Evolutionary conservation across 106 monocot species (phyloP), one percentile per base, ranked within the genome.

Genomic region (Acanthochlamys bracteata): DNA sequence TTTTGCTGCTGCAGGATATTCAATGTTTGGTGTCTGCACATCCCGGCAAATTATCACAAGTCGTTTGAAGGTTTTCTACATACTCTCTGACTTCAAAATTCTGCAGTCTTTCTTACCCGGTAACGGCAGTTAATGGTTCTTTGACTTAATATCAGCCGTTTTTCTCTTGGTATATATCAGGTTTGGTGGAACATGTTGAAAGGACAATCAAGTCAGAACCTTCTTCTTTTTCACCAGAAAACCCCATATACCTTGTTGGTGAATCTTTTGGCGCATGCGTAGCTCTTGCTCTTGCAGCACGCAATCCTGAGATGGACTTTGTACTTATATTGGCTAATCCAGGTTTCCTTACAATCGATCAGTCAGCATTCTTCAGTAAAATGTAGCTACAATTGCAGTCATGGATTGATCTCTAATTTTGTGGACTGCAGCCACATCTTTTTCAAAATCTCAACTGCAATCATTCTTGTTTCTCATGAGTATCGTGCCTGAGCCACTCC

Each of bases 21-120:
- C 66, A 76, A 93, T 67, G 45, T 93, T 25, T 86, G 93, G 89
- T 93, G 93, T 63, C 74, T 93, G 68, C 93, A 93, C 72, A 89
- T 89, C 75, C 93, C 93, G 15, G 81, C 81, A 39, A 70, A 53
- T 58, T 89, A 93, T 53, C 62, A 83, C 25, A 93, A 83, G 52
- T 59, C 93, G 55, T 89, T 93, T 64, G 72, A 89, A 83, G 93
- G 93, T 93, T 24, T 55, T 21, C 25, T n/a, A n/a, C n/a, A n/a
- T 3, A n/a, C 17, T 54, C 25, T 53, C 26, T 65, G n/a, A 15
- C 51, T 23, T 11, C 53, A 20, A 12, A 24, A 11, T 11, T 64
- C 13, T 8, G 20, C 23, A 39, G 8, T 1, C 9, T 42, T 0
- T 42, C 20, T 19, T 45, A 45, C n/a, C n/a, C n/a, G n/a, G 16